Percentiles rank a stretch among this genome's conserved stretches.
phyloP scores from a whole-genome alignment of 2,329 filamentous ascomycete genomes.

The Ceratocystis papillata region DNA sequence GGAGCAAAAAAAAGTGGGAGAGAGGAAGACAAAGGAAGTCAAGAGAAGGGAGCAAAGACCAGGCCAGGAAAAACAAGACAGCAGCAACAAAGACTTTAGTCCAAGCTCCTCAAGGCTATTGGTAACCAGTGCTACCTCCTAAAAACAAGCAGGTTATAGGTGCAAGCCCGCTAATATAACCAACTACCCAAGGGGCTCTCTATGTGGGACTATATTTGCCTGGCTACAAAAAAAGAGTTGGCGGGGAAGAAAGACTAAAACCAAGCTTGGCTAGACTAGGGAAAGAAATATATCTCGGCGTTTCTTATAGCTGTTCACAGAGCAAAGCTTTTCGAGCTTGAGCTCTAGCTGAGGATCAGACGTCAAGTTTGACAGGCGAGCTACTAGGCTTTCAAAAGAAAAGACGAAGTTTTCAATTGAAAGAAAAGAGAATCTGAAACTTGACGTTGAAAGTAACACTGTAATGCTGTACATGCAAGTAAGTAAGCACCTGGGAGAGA shows the following conservation, averaged over 20 bases:
- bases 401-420: background rate
- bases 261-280: too few relatives aligned
- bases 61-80: constrained; percentile 16
- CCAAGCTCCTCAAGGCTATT: constrained; percentile 4
- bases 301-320: background rate
- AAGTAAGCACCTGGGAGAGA: background rate
- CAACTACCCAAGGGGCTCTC: background rate
- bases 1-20: constrained; percentile 9
- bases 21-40: constrained; percentile 15
- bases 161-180: background rate
- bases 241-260: too few relatives aligned
- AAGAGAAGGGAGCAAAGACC: constrained; percentile 7
- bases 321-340: background rate
- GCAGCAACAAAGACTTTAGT: constrained; percentile 2
- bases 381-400: background rate
- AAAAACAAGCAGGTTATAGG: background rate
- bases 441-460: background rate
- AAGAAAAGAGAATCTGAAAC: background rate
- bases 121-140: background rate
- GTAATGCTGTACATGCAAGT: background rate
- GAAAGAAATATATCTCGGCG: too few relatives aligned
- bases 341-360: background rate
- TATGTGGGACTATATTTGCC: background rate
- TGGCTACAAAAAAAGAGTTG: background rate
- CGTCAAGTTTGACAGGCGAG: background rate